Percentiles rank a stretch among this genome's conserved stretches.
phyloP scores from a whole-genome alignment of 2,329 filamentous ascomycete species.

The Teratosphaeria gauchensis region DNA sequence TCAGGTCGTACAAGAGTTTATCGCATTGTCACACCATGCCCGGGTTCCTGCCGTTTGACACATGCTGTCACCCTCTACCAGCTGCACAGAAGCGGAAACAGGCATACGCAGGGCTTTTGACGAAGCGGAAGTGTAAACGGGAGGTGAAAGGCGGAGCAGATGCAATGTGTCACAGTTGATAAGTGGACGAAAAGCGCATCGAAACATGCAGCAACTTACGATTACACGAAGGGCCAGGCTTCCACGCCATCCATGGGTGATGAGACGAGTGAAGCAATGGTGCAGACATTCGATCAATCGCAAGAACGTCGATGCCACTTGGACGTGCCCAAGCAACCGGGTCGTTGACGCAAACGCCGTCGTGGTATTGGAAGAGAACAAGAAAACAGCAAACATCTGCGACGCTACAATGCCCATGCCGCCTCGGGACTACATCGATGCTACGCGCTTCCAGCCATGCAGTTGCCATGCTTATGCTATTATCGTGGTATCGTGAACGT shows the following conservation, averaged over 20 bases:
- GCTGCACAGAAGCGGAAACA: conserved; percentile 2
- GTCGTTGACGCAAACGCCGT: background rate
- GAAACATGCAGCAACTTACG: background rate
- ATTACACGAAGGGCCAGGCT: no score
- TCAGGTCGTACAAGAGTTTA: background rate
- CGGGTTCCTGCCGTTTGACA: conserved; percentile 18
- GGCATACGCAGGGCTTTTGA: background rate
- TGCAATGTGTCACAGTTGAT: background rate
- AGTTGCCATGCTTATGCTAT: conserved; percentile 13
- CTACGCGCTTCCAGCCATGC: conserved; percentile 3
- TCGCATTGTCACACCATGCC: background rate
- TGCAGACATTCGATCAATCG: background rate
- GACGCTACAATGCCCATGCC: background rate
- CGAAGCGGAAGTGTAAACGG: background rate
- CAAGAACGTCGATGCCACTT: background rate
- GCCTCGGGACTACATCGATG: background rate
- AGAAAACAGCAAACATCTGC: background rate
- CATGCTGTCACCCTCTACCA: conserved; percentile 5
- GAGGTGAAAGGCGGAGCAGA: background rate
- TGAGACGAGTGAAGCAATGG: background rate
- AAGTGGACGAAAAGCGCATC: background rate
- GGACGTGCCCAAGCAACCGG: background rate
- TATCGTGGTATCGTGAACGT: conserved; percentile 7
- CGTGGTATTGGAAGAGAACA: background rate
- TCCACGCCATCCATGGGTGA: background rate